Conservation (phyloP, 73 alveolate genomes). For the Paramecium tetraurelia region DNA sequence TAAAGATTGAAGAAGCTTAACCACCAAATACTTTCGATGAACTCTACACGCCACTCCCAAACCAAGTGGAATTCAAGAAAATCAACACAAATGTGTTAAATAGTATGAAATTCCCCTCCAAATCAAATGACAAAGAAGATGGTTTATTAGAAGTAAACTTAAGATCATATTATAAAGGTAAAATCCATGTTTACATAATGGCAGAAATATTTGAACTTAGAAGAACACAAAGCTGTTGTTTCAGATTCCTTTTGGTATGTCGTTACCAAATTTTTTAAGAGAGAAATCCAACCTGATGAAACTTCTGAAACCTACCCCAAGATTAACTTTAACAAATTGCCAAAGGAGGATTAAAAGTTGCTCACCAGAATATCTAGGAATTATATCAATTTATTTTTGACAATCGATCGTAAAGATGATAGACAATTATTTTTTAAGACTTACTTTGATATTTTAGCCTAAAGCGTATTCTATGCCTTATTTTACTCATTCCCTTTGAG, state of each 20-base stretch:
- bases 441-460: slow-evolving; percentile 69
- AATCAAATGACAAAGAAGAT: slow-evolving; percentile 32
- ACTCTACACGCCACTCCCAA: slow-evolving; percentile 60
- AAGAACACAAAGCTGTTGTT: slow-evolving; percentile 56
- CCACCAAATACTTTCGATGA: slow-evolving; percentile 54
- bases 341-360: slow-evolving; percentile 40
- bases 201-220: slow-evolving; percentile 44
- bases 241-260: slow-evolving; percentile 59
- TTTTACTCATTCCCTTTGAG: slow-evolving; percentile 67
- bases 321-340: neutral
- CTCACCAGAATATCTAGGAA: slow-evolving; percentile 64
- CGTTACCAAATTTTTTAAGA: slow-evolving; percentile 46
- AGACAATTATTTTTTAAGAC: slow-evolving; percentile 64
- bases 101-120: slow-evolving; percentile 1
- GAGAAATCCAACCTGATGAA: slow-evolving; percentile 54
- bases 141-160: neutral
- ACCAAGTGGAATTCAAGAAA: slow-evolving; percentile 47
- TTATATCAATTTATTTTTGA: slow-evolving; percentile 60
- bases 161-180: neutral
- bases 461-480: slow-evolving; percentile 67
- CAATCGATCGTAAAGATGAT: slow-evolving; percentile 61
- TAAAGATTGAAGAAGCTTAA: slow-evolving; percentile 60
- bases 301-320: slow-evolving; percentile 34
- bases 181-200: slow-evolving; percentile 42
- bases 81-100: slow-evolving; percentile 51